These are phyloP conservation scores for Amaranthus cruentus DNA, from an alignment of 148 eudicot species.

Conservation along the genomic window DNA sequence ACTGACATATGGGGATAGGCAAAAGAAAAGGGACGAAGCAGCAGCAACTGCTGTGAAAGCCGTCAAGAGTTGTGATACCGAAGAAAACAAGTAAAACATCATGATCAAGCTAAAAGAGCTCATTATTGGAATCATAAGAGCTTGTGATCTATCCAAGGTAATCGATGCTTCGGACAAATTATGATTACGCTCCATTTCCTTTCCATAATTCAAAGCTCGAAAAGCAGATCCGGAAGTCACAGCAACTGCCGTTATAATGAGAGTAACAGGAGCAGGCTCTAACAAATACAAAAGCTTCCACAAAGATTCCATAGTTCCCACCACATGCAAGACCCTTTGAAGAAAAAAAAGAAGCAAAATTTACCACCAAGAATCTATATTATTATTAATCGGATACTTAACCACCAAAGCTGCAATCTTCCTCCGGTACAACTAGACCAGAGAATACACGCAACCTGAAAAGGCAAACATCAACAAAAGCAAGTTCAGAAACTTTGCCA, in stretches of 20 bases:
- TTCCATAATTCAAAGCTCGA: slow-evolving; percentile 82
- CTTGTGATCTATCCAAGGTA: slow-evolving; percentile 90
- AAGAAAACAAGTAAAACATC: slow-evolving; percentile 96
- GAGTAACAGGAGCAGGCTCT: slow-evolving; percentile 89
- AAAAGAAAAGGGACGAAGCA: slow-evolving; percentile 71
- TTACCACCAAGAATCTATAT: background rate
- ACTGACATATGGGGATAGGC: slow-evolving; percentile 60
- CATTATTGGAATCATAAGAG: slow-evolving; percentile 94
- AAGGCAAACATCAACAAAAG: background rate
- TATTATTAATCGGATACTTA: background rate
- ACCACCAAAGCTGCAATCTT: slow-evolving; percentile 30
- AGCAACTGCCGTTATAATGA: slow-evolving; percentile 78
- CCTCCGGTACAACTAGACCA: slow-evolving; percentile 24
- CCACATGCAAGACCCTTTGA: slow-evolving; percentile 10
- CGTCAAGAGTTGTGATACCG: slow-evolving; percentile 91
- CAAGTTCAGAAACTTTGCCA: background rate
- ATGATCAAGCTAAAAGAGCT: slow-evolving; percentile 88
- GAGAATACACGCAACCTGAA: slow-evolving; percentile 40
- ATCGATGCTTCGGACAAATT: slow-evolving; percentile 88
- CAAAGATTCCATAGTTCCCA: slow-evolving; percentile 62
- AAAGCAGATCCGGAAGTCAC: slow-evolving; percentile 88
- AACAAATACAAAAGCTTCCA: slow-evolving; percentile 78
- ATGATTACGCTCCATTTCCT: slow-evolving; percentile 93
- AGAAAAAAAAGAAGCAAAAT: background rate
- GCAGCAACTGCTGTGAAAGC: slow-evolving; percentile 84